These are phyloP conservation scores for Anacardium occidentale DNA, from an alignment of 345 rosid genomes.

Conservation along the genomic window DNA sequence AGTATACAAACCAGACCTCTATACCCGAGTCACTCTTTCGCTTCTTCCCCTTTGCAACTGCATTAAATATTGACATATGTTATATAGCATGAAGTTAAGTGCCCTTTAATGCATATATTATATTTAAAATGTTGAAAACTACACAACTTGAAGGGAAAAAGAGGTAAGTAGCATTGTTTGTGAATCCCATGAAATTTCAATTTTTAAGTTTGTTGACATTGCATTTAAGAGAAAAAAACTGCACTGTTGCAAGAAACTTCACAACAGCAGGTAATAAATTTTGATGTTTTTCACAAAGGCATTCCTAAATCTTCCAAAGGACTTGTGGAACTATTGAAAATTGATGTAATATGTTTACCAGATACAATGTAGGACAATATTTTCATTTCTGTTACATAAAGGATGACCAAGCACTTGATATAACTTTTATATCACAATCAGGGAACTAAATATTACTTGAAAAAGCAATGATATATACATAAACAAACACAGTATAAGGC, in stretches of 20 bases:
- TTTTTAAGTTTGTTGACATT: background rate
- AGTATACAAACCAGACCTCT: slow-evolving; percentile 62
- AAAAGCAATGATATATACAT: background rate
- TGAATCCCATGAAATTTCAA: background rate
- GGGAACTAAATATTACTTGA: background rate
- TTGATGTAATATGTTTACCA: background rate
- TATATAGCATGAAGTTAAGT: slow-evolving; percentile 12
- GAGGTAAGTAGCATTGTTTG: background rate
- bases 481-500: background rate
- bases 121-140: background rate
- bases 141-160: background rate
- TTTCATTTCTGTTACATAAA: background rate
- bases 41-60: slow-evolving; percentile 81
- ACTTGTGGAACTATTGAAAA: background rate
- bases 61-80: slow-evolving; percentile 28
- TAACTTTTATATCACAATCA: background rate
- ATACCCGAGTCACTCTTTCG: slow-evolving; percentile 71
- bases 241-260: background rate
- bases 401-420: background rate
- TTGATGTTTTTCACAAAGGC: background rate
- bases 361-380: background rate
- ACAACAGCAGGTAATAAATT: background rate
- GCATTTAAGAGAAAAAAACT: background rate
- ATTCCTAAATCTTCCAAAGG: background rate
- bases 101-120: background rate